Percentiles rank a stretch among this genome's conserved stretches.
Conservation (phyloP, 2,329 filamentous ascomycete species). For the Drechslera avenae region DNA sequence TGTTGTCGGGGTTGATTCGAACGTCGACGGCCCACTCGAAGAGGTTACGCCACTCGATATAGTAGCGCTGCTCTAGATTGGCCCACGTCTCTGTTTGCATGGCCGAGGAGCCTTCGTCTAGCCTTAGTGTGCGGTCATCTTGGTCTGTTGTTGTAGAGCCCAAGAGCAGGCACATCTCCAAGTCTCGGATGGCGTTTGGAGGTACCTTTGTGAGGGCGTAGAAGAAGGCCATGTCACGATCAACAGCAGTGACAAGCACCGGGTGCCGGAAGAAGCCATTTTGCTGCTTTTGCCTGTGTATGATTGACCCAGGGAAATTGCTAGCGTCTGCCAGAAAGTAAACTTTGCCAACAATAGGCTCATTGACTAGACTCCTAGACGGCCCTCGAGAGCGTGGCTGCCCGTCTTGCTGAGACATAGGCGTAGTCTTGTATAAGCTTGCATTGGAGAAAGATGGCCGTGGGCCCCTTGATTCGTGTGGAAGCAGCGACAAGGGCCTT, state of each 20-base stretch:
- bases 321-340: slow-evolving; percentile 19
- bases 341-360: slow-evolving; percentile 8
- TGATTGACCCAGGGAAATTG: slow-evolving; percentile 13
- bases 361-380: neutral
- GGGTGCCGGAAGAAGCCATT: slow-evolving; percentile 28
- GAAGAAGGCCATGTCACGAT: slow-evolving; percentile 16
- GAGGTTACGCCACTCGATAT: slow-evolving; percentile 20
- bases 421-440: too few species aligned
- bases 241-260: slow-evolving; percentile 16
- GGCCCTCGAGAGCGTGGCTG: neutral
- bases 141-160: slow-evolving; percentile 8
- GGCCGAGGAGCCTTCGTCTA: slow-evolving; percentile 7
- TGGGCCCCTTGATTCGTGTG: neutral
- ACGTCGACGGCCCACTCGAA: slow-evolving; percentile 16
- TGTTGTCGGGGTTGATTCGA: slow-evolving; percentile 5
- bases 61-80: slow-evolving; percentile 27
- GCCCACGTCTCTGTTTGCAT: slow-evolving; percentile 23
- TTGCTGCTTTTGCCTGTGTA: slow-evolving; percentile 22
- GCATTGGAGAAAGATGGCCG: neutral
- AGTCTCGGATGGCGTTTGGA: slow-evolving; percentile 16
- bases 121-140: slow-evolving; percentile 10
- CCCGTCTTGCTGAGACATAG: too few species aligned
- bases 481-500: neutral
- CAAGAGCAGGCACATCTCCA: slow-evolving; percentile 21
- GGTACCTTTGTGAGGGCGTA: slow-evolving; percentile 21